A percentile compares a stretch with the other conserved stretches of the same genome.
These are phyloP conservation scores for Astrocystis sublimbata DNA, from an alignment of 495 filamentous ascomycete genomes.

Conservation along the genomic window DNA sequence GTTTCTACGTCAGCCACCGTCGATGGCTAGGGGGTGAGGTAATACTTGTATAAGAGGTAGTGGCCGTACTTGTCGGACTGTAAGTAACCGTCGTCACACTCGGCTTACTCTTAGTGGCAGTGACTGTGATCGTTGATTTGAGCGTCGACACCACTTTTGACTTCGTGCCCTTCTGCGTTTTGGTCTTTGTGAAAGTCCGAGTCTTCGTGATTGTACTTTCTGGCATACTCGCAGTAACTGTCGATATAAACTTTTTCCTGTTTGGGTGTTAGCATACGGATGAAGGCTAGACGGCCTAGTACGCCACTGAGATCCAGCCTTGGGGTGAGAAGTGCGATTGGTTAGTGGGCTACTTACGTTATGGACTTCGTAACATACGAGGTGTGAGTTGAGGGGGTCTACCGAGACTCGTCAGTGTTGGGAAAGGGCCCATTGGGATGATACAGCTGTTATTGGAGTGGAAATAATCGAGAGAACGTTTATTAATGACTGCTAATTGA, in stretches of 20 bases:
- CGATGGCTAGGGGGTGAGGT: background rate
- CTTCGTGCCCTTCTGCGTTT: background rate
- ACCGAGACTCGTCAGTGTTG: background rate
- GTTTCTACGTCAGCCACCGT: background rate
- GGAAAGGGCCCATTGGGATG: background rate
- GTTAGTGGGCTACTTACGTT: conserved; percentile 7
- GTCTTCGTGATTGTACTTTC: background rate
- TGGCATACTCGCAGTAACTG: background rate
- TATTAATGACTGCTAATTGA: background rate
- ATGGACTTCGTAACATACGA: conserved; percentile 4
- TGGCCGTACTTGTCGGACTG: background rate
- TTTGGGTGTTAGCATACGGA: background rate
- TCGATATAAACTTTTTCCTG: conserved; percentile 13
- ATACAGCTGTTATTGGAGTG: background rate
- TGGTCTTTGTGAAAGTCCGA: background rate
- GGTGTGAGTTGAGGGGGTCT: background rate
- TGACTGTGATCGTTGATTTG: background rate
- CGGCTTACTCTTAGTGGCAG: background rate
- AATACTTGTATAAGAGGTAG: background rate
- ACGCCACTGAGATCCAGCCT: too few relatives aligned
- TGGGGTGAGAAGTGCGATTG: background rate
- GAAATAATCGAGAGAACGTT: background rate
- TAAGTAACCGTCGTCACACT: background rate
- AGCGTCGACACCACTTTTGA: background rate
- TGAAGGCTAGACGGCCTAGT: too few relatives aligned